Base-by-base conservation (phyloP, 2,329 filamentous ascomycete genomes). In the Trichoderma harzianum region DNA sequence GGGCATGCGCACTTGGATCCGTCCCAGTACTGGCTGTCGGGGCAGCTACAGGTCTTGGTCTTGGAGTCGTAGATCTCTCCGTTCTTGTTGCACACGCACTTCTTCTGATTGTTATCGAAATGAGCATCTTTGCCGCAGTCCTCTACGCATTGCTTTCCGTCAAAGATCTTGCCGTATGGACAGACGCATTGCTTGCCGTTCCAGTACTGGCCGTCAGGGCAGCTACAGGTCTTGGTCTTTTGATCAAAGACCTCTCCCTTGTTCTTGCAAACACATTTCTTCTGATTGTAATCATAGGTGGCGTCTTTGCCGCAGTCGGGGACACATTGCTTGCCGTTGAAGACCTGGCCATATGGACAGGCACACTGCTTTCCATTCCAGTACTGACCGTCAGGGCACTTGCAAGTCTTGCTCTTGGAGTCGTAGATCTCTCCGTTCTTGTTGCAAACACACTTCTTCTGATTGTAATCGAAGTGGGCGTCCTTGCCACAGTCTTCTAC, bases 181-280 rank as follows among this genome's bases (percentile, higher is more conserved):
- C 72, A 73, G 6, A 18, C 39, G 16, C 72, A 73, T 39, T 39
- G 36, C n/a, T 64, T 11, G 1, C 57, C 64, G 5, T 61, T 43
- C 65, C 65, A 72, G 5, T 32, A 36, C 12, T 72, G 58, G 28
- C 68, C 62, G 5, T 58, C 21, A 7, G 71, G 71, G 24, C 71
- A 73, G 7, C 3, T 58, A 28, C 73, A 74, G 1, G 39, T 71
- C 68, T 64, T 62, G 18, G 53, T 34, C 14, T 73, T 68, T 18
- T 3, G 2, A 32, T 58, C 16, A 10, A n/a, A 74, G 12, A 71
- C 26, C 32, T 74, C n/a, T 30, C 73, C 71, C 8, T 71, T 30
- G 3, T 73, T 73, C 21, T 74, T 73, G 71, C 73, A 74, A 7
- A 73, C 73, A 21, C 73, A 74, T 2, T 69, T 34, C 24, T 73